These are phyloP conservation scores for Middelhovenomyces tepae DNA, from an alignment of 805 yeast species.

Conservation along the genomic window DNA sequence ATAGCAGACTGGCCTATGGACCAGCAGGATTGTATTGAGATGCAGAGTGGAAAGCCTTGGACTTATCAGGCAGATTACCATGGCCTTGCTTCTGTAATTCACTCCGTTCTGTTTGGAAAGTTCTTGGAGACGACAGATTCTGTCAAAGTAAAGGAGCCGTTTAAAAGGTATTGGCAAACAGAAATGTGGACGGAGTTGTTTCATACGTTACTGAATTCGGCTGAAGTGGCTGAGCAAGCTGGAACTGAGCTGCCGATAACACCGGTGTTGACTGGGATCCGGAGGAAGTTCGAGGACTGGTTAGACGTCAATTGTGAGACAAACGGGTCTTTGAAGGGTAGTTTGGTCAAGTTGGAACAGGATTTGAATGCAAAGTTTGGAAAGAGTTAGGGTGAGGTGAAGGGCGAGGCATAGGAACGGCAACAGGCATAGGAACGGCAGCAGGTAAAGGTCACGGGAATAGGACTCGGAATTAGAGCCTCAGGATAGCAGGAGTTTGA, in stretches of 20 bases:
- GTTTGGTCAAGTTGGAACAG: conserved; percentile 15
- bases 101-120: conserved; percentile 63
- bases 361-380: conserved; percentile 4
- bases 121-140: conserved; percentile 39
- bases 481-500: too few species aligned
- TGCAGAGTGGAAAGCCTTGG: conserved; percentile 57
- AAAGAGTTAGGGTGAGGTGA: too few species aligned
- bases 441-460: too few species aligned
- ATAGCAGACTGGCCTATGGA: conserved; percentile 52
- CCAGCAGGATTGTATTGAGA: conserved; percentile 64
- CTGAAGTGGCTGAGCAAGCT: conserved; percentile 13
- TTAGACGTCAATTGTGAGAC: conserved; percentile 24
- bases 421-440: too few species aligned
- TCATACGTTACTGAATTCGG: conserved; percentile 54
- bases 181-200: conserved; percentile 65
- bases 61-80: conserved; percentile 73
- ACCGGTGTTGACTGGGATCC: conserved; percentile 26
- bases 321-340: conserved; percentile 17
- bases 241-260: conserved; percentile 34
- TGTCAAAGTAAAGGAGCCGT: conserved; percentile 32
- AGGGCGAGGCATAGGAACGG: too few species aligned
- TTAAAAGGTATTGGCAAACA: conserved; percentile 70
- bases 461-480: too few species aligned
- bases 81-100: conserved; percentile 70
- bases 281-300: conserved; percentile 37